Base-by-base conservation (phyloP, 2,329 filamentous ascomycete genomes). In the Apiospora malaysiana region DNA sequence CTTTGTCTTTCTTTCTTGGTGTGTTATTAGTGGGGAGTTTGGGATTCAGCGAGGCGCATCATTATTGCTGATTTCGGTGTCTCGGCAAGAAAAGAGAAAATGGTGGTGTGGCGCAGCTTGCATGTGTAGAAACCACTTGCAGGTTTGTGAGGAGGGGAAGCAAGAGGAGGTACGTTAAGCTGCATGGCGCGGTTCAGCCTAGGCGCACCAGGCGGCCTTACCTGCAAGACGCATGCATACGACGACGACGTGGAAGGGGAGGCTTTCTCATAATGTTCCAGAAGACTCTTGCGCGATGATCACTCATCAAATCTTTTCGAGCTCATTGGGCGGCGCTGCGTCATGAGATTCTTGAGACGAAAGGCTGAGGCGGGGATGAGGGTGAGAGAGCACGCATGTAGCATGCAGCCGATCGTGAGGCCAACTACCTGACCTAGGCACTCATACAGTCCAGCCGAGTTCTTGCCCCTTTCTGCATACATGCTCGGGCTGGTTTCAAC, bases 141-240 rank as follows among this genome's bases (percentile, higher is more conserved):
- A 27, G 47, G 47, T 10, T 51, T 27, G 12, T 23, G 49, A 56
- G 25, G 23, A 32, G 59, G 32, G 32, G 42, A 23, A 32, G 5
- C 18, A 7, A 37, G 32, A 21, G 12, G 40, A 10, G 65, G 10
- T 68, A 68, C 66, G 66, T 68, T 68, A 68, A 63, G 56, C 56
- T 63, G 27, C 56, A 40, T 40, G 56, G 56, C 21, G 65, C 42
- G 66, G 43, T 63, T 63, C 56, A 63, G 56, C 56, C 66, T 46
- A 68, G 66, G 66, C 66, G 46, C 25, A 68, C 43, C 66, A 47
- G 66, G 9, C 42, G 66, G 42, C 66, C 42, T 47, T 43, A 47
- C 43, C 43, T 47, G 66, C 43, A 47, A 25, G 37, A 16, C n/a
- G 66, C 43, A 37, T 37, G 25, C 43, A 32, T 37, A 40, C 9